phyloP scores from a whole-genome alignment of 352 stramenopile species.

The Phytophthora idaei region DNA sequence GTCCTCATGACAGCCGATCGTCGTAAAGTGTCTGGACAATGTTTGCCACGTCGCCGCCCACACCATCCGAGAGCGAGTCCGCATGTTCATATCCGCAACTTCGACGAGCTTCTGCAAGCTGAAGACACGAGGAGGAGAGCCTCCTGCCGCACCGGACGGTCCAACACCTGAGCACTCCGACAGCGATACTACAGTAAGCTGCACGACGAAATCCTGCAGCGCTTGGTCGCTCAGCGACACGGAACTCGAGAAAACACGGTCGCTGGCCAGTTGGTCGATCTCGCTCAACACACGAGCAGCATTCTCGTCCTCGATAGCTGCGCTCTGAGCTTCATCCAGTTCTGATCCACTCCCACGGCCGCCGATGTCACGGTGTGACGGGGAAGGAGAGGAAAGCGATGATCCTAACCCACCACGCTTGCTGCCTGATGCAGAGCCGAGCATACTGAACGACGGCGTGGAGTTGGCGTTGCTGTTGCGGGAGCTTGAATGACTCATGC shows the following conservation, averaged over 20 bases:
- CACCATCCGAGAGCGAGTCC: slow-evolving; percentile 93
- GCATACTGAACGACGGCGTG: slow-evolving; percentile 38
- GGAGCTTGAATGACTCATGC: slow-evolving; percentile 31
- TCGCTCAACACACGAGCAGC: slow-evolving; percentile 78
- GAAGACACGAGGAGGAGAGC: slow-evolving; percentile 93
- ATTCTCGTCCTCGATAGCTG: slow-evolving; percentile 86
- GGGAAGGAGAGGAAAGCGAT: slow-evolving; percentile 45
- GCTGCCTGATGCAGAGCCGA: slow-evolving; percentile 25
- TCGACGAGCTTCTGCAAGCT: slow-evolving; percentile 99
- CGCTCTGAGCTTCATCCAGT: slow-evolving; percentile 66
- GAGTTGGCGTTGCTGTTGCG: slow-evolving; percentile 36
- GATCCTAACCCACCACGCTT: slow-evolving; percentile 37
- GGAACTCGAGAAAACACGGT: slow-evolving; percentile 92
- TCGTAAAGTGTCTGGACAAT: slow-evolving; percentile 97
- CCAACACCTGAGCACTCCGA: slow-evolving; percentile 82
- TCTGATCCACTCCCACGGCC: slow-evolving; percentile 34
- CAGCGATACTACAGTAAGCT: slow-evolving; percentile 91
- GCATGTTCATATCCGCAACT: slow-evolving; percentile 99
- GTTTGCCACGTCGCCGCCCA: slow-evolving; percentile 99
- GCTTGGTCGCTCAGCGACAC: slow-evolving; percentile 75
- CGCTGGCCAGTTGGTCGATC: slow-evolving; percentile 88
- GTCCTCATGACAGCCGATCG: slow-evolving; percentile 97
- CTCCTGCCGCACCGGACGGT: slow-evolving; percentile 43
- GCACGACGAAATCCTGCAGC: slow-evolving; percentile 91
- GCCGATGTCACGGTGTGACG: slow-evolving; percentile 57